These are phyloP conservation scores for Fusarium sp. DNA, from an alignment of 2,329 filamentous ascomycete species.

Conservation along the genomic window DNA sequence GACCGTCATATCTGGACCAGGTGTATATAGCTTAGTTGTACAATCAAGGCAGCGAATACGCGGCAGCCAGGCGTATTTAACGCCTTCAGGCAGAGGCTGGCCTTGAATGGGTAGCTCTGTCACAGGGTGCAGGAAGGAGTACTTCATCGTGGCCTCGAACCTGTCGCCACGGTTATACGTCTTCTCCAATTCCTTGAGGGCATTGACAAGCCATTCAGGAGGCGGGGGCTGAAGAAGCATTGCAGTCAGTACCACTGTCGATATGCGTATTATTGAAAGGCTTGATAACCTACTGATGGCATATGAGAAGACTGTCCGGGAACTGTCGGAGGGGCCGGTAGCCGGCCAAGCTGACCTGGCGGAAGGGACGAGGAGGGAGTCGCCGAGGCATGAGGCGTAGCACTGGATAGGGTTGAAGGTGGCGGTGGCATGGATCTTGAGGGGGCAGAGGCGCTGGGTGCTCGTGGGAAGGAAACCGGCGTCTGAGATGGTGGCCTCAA, in stretches of 20 bases:
- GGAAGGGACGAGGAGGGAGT: conserved; percentile 56
- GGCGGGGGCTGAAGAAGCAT: conserved; percentile 74
- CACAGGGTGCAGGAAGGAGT: conserved; percentile 80
- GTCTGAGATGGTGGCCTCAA: conserved; percentile 53
- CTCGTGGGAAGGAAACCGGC: conserved; percentile 50
- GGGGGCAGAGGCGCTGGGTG: conserved; percentile 49
- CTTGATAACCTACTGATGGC: conserved; percentile 67
- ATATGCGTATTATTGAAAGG: conserved; percentile 8
- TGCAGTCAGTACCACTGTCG: conserved; percentile 35
- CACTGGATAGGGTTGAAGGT: conserved; percentile 54
- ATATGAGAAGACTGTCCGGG: conserved; percentile 65
- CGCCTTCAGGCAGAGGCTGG: conserved; percentile 68
- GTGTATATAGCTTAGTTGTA: conserved; percentile 92
- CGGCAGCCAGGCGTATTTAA: conserved; percentile 86
- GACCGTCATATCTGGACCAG: conserved; percentile 85
- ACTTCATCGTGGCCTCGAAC: conserved; percentile 93
- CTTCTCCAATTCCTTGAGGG: conserved; percentile 77
- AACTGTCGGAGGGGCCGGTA: conserved; percentile 74
- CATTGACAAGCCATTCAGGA: conserved; percentile 84
- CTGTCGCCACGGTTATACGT: conserved; percentile 79
- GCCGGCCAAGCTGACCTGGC: conserved; percentile 71
- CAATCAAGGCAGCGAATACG: conserved; percentile 94
- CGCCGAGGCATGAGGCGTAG: conserved; percentile 54
- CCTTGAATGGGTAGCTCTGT: conserved; percentile 74
- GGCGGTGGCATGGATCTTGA: conserved; percentile 53